Percentiles rank a stretch among this genome's conserved stretches.
These are phyloP conservation scores for Yamadazyma kanchanaburiensis DNA, from an alignment of 1,139 yeast species.

Conservation along the genomic window DNA sequence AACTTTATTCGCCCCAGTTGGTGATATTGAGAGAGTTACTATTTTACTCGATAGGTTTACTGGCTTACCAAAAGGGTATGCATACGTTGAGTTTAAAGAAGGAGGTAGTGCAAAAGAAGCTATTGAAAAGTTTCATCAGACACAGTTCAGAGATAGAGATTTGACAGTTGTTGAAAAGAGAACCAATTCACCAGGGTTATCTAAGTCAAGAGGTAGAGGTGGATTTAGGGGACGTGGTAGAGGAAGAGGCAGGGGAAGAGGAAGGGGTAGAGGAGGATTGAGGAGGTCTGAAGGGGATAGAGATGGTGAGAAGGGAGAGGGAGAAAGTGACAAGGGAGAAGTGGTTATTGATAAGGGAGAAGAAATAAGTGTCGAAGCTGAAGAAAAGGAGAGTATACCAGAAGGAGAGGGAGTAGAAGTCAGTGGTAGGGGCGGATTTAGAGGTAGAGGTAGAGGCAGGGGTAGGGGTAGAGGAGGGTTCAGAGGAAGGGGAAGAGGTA, in stretches of 20 bases:
- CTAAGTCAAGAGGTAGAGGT: conserved; percentile 17
- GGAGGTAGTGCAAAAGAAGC: conserved; percentile 29
- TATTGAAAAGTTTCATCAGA: conserved; percentile 33
- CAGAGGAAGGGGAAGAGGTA: not conserved
- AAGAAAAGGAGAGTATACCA: too few relatives aligned
- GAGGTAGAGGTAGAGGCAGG: conserved; percentile 7
- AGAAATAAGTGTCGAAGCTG: too few relatives aligned
- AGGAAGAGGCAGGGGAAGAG: conserved; percentile 18
- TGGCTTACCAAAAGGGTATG: conserved; percentile 46
- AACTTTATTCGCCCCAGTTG: conserved; percentile 30
- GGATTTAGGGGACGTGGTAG: conserved; percentile 15
- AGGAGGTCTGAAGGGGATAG: conserved; percentile 11
- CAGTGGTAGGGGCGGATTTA: conserved; percentile 9
- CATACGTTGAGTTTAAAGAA: conserved; percentile 38
- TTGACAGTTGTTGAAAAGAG: conserved; percentile 36
- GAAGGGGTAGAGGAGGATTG: conserved; percentile 15
- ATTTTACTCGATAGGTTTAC: conserved; percentile 35
- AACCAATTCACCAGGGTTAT: conserved; percentile 36
- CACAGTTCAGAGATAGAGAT: conserved; percentile 34
- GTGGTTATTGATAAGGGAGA: too few relatives aligned
- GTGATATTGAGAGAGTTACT: conserved; percentile 37
- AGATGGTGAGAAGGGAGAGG: too few relatives aligned
- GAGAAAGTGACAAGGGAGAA: too few relatives aligned
- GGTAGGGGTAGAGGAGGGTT: conserved; percentile 4
- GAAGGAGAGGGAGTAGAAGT: too few relatives aligned